phyloP scores from a whole-genome alignment of 257 asterid genomes.

The Salvia miltiorrhiza region DNA sequence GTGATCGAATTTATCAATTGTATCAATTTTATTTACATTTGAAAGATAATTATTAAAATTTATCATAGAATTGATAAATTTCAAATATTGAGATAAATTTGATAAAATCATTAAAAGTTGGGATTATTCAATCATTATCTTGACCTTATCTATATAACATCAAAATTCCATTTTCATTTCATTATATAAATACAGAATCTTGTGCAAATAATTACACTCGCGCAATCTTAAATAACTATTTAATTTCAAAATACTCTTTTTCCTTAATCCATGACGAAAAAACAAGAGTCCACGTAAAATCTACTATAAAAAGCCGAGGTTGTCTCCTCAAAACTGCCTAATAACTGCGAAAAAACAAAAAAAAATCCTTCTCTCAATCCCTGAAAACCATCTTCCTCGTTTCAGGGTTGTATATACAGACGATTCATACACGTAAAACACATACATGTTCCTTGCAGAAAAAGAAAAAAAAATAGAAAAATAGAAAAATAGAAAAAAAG shows the following conservation, averaged over 20 bases:
- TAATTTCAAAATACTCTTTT: too few species aligned
- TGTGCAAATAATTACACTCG: too few species aligned
- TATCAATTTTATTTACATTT: too few species aligned
- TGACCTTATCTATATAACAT: too few species aligned
- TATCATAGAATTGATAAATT: too few species aligned
- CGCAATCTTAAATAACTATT: too few species aligned
- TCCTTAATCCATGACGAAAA: too few species aligned
- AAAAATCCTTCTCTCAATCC: background rate
- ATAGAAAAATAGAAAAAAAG: background rate
- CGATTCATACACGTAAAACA: background rate
- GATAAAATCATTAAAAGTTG: too few species aligned
- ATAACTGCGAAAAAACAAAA: background rate
- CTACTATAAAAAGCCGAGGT: conserved; percentile 17
- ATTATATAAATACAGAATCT: background rate
- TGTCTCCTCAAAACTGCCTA: conserved; percentile 11
- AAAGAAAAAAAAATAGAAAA: background rate
- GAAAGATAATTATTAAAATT: too few species aligned
- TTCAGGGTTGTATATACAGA: background rate
- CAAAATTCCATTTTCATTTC: background rate
- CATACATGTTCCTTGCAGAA: background rate
- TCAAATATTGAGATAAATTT: too few species aligned
- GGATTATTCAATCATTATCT: too few species aligned
- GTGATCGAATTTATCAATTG: too few species aligned
- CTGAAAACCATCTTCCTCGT: background rate
- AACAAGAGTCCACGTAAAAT: background rate